phyloP scores from a whole-genome alignment of 805 yeast species.

The Kazachstania psychrophila region DNA sequence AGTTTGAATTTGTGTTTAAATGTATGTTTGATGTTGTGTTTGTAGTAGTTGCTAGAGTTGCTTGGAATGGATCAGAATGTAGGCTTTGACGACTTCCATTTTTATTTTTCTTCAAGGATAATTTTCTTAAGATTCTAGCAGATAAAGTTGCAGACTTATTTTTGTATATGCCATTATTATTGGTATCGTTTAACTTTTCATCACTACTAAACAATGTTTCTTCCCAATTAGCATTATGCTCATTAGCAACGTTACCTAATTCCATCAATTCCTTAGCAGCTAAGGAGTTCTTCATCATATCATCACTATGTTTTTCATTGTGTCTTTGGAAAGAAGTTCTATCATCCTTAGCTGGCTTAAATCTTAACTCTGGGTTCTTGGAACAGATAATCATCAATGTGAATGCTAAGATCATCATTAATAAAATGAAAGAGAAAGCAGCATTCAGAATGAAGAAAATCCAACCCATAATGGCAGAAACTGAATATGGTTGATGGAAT shows the following conservation, averaged over 20 bases:
- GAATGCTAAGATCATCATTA: constrained; percentile 61
- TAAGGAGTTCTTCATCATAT: constrained; percentile 7
- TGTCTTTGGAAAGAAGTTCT: constrained; percentile 75
- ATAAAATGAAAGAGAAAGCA: constrained; percentile 68
- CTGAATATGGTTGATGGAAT: constrained; percentile 72
- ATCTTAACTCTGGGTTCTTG: constrained; percentile 82
- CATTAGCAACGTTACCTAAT: constrained; percentile 73
- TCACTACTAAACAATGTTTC: constrained; percentile 5
- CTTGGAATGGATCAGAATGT: background rate
- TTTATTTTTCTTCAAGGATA: background rate
- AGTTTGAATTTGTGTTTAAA: background rate
- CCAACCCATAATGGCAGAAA: constrained; percentile 84
- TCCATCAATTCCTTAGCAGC: constrained; percentile 52
- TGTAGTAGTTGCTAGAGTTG: background rate
- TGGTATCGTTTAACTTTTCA: background rate
- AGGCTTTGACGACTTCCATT: background rate
- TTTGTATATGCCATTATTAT: background rate
- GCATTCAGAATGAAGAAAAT: constrained; percentile 83
- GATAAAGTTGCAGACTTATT: background rate
- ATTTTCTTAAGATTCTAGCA: background rate
- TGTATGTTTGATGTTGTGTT: too few species aligned
- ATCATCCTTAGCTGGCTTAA: constrained; percentile 84
- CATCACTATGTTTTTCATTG: constrained; percentile 11
- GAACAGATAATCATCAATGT: constrained; percentile 54
- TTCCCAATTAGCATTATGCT: constrained; percentile 71